Percentiles rank a stretch among this genome's conserved stretches.
phyloP scores from a whole-genome alignment of 108 stramenopile genomes.

The Cyclotella distinguenda region DNA sequence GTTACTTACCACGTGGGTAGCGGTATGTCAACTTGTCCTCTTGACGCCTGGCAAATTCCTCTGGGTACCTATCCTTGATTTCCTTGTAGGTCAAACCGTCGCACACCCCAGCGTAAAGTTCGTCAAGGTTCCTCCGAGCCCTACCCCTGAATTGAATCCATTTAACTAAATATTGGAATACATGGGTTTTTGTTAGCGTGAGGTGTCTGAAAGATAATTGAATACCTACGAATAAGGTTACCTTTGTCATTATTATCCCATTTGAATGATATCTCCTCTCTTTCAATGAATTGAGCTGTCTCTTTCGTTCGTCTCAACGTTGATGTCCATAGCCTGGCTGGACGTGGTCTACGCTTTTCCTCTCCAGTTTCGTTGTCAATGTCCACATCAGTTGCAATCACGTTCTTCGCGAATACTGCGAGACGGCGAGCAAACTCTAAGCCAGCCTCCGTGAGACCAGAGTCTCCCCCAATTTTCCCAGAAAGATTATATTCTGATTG shows the following conservation, averaged over 20 bases:
- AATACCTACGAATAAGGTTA: slow-evolving; percentile 3
- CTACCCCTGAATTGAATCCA: slow-evolving; percentile 87
- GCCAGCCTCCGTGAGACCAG: slow-evolving; percentile 87
- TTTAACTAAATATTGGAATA: slow-evolving; percentile 21
- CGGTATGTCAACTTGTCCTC: slow-evolving; percentile 93
- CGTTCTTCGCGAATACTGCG: slow-evolving; percentile 85
- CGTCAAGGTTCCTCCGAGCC: slow-evolving; percentile 87
- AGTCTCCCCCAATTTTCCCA: slow-evolving; percentile 98
- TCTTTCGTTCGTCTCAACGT: slow-evolving; percentile 94
- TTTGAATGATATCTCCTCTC: slow-evolving; percentile 48
- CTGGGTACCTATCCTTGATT: slow-evolving; percentile 92
- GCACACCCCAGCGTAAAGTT: slow-evolving; percentile 93
- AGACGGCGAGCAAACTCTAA: slow-evolving; percentile 89
- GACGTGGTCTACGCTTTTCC: slow-evolving; percentile 44
- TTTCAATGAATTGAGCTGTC: slow-evolving; percentile 92
- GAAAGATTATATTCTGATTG: slow-evolving; percentile 97
- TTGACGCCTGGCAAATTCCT: slow-evolving; percentile 91
- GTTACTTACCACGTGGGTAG: slow-evolving; percentile 70
- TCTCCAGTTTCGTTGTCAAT: slow-evolving; percentile 51
- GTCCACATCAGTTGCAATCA: slow-evolving; percentile 56
- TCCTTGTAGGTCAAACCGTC: slow-evolving; percentile 96
- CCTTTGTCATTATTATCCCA: slow-evolving; percentile 78
- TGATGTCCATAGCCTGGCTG: slow-evolving; percentile 94
- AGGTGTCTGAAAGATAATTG: background rate
- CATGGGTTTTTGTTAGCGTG: background rate